Conservation (phyloP, 1,284 basidiomycete species). For the Ustilago lituana region DNA sequence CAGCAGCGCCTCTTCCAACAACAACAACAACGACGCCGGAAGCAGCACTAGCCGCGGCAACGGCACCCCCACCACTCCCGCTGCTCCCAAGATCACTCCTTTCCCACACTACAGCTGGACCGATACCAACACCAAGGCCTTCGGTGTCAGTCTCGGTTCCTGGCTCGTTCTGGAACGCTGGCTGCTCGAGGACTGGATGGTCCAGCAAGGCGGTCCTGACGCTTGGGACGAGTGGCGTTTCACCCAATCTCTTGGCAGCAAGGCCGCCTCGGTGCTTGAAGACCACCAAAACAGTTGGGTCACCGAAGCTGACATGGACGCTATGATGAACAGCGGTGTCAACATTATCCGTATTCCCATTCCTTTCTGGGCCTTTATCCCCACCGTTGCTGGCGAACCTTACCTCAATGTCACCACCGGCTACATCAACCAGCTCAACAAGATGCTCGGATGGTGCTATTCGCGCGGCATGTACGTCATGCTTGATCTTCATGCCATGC, state of each 20-base stretch:
- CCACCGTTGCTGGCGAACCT: slow-evolving; percentile 50
- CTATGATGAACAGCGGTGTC: slow-evolving; percentile 61
- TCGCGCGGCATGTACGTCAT: slow-evolving; percentile 68
- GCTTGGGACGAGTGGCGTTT: slow-evolving; percentile 68
- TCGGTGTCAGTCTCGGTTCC: slow-evolving; percentile 63
- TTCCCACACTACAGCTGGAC: slow-evolving; percentile 63
- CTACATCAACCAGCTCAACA: slow-evolving; percentile 55
- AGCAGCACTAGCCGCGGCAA: slow-evolving; percentile 3
- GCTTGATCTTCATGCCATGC: slow-evolving; percentile 69
- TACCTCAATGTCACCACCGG: slow-evolving; percentile 48
- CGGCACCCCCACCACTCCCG: slow-evolving; percentile 11
- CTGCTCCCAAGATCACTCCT: slow-evolving; percentile 40
- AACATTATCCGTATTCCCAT: slow-evolving; percentile 68
- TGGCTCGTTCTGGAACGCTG: slow-evolving; percentile 67
- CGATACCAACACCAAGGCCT: slow-evolving; percentile 60
- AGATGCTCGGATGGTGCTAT: slow-evolving; percentile 64
- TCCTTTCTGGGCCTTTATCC: slow-evolving; percentile 67
- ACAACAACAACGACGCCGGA: slow-evolving; percentile 5
- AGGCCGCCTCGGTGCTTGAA: slow-evolving; percentile 40
- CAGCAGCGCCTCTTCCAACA: slow-evolving; percentile 1
- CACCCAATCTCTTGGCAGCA: slow-evolving; percentile 59
- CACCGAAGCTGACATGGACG: slow-evolving; percentile 67
- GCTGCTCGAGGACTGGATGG: slow-evolving; percentile 69
- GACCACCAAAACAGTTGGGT: slow-evolving; percentile 68
- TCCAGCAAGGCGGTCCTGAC: slow-evolving; percentile 58